phyloP scores from a whole-genome alignment of 805 yeast genomes.

The Ogataea kodamae region DNA sequence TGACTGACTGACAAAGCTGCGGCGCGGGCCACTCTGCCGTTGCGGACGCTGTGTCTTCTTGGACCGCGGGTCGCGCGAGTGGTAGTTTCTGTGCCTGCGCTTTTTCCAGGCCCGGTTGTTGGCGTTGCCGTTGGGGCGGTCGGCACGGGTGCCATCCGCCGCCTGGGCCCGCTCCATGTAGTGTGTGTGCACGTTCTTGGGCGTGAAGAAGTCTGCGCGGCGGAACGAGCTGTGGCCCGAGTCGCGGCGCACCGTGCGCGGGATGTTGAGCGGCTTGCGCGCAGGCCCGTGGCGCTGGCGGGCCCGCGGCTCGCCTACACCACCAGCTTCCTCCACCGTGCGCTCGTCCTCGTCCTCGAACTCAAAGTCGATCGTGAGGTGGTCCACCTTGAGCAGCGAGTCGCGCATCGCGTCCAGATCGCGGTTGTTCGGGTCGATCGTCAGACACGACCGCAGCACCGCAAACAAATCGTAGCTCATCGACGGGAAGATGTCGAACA shows the following conservation, averaged over 20 bases:
- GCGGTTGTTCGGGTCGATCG: conserved; percentile 85
- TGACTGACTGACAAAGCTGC: conserved; percentile 31
- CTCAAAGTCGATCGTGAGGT: conserved; percentile 84
- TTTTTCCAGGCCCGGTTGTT: conserved; percentile 30
- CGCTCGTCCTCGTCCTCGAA: conserved; percentile 31
- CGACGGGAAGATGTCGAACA: conserved; percentile 87
- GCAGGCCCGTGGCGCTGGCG: conserved; percentile 19
- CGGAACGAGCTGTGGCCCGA: conserved; percentile 33
- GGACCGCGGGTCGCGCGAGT: conserved; percentile 23
- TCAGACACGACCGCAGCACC: conserved; percentile 72
- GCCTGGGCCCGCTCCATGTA: conserved; percentile 62
- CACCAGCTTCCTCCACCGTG: conserved; percentile 18
- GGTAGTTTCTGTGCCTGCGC: conserved; percentile 25
- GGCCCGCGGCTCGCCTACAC: conserved; percentile 13
- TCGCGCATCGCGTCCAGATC: conserved; percentile 56
- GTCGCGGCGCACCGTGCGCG: conserved; percentile 19
- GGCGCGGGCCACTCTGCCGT: conserved; percentile 13
- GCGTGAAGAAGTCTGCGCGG: conserved; percentile 74
- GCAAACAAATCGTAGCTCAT: conserved; percentile 84
- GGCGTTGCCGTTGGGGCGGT: conserved; percentile 22
- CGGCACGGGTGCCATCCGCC: conserved; percentile 12
- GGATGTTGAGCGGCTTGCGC: conserved; percentile 31
- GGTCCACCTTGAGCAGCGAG: conserved; percentile 57
- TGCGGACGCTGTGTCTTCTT: conserved; percentile 13
- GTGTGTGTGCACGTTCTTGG: conserved; percentile 66